Percentiles rank a stretch among this genome's conserved stretches.
phyloP scores from a whole-genome alignment of 345 rosid genomes.

The Lagerstroemia speciosa region DNA sequence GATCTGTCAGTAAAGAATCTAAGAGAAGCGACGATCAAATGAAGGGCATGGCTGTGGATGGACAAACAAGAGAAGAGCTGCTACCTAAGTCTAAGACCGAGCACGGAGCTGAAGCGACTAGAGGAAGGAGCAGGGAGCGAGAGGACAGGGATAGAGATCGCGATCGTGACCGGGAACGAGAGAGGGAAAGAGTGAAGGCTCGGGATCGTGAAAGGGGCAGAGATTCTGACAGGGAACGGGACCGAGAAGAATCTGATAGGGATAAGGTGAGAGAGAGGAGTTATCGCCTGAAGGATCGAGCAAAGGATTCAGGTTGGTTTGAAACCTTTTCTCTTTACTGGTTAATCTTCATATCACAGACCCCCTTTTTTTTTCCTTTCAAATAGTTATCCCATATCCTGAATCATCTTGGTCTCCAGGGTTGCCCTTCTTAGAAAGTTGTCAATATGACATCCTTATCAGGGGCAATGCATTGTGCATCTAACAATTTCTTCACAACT shows the following conservation, averaged over 20 bases:
- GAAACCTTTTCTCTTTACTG: background rate
- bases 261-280: slow-evolving; percentile 56
- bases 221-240: slow-evolving; percentile 74
- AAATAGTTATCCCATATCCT: too few relatives aligned
- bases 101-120: slow-evolving; percentile 36
- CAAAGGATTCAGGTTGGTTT: slow-evolving; percentile 55
- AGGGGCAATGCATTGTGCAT: background rate
- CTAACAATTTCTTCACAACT: too few relatives aligned
- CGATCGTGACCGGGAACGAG: slow-evolving; percentile 12
- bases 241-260: slow-evolving; percentile 51
- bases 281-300: slow-evolving; percentile 61
- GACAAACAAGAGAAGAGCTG: slow-evolving; percentile 42
- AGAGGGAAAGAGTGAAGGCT: slow-evolving; percentile 29
- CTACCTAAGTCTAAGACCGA: slow-evolving; percentile 39
- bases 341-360: too few relatives aligned
- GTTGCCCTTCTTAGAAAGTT: too few relatives aligned
- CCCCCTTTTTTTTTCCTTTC: too few relatives aligned
- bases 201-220: slow-evolving; percentile 61
- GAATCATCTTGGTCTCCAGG: too few relatives aligned
- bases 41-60: slow-evolving; percentile 28
- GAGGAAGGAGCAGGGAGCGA: slow-evolving; percentile 60
- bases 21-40: slow-evolving; percentile 61
- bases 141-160: slow-evolving; percentile 37
- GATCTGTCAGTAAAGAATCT: slow-evolving; percentile 38
- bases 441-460: too few relatives aligned